Evolutionary conservation across 331 rosid genomes (phyloP), one percentile per base, ranked within the genome.

Genomic region (Acacia pycnantha): DNA sequence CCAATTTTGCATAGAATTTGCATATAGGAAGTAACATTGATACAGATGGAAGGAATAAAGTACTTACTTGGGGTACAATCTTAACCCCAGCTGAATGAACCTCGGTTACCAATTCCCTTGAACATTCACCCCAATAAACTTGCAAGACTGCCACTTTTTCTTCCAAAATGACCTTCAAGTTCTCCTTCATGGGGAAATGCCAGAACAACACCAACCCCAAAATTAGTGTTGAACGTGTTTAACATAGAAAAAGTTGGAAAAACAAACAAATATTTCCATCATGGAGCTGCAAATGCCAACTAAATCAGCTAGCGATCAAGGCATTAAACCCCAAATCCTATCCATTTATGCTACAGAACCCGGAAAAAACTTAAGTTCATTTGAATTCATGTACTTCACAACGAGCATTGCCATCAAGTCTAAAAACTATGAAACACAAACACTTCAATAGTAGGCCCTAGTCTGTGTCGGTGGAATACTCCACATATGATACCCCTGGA

Each of bases 31-130:
- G 35, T 22, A 59, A 19, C 29, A 43, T 27, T 18, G 53, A 70
- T 6, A 56, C 65, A 70, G 48, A 53, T 29, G 50, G 35, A 59
- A 59, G 19, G 70, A 31, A 81, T n/a, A 46, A 15, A 76, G 59
- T 43, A 85, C 89, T 88, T 64, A 92, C 98, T 68, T 94, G 98
- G 84, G 94, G 97, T 88, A 94, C 89, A 86, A 94, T 61, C 83
- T 88, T 93, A 61, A 91, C 91, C 76, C 97, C 97, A 37, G 93
- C 90, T 6, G 65, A 77, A 82, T 89, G 97, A 84, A 88, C 97
- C 89, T 56, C 81, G 37, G 12, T 46, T 0, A 91, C 92, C 76
- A 93, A 90, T 54, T 90, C 92, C 83, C 73, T 64, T 26, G 94
- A 79, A 83, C 90, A 83, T 58, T 90, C 89, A 66, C 98, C 97